phyloP scores from a whole-genome alignment of 805 yeast genomes.

The Saturnispora serradocipensis region DNA sequence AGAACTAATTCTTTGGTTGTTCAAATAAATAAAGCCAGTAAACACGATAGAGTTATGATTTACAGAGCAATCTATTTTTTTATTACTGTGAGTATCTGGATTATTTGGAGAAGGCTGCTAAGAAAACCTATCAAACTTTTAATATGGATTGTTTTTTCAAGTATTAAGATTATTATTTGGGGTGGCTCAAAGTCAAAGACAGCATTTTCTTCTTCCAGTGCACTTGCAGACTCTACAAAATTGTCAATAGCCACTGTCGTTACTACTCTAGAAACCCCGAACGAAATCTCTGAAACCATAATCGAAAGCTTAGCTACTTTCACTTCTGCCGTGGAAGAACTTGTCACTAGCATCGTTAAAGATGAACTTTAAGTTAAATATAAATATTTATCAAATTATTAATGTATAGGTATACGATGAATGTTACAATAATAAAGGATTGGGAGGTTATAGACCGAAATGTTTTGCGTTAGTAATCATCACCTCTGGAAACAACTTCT shows the following conservation, averaged over 20 bases:
- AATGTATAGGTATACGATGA: background rate
- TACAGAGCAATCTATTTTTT: constrained; percentile 40
- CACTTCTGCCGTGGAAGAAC: background rate
- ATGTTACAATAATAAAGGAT: background rate
- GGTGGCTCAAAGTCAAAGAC: background rate
- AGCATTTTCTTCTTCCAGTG: background rate
- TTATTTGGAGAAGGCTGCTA: constrained; percentile 40
- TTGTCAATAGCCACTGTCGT: background rate
- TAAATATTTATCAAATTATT: background rate
- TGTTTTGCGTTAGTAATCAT: constrained; percentile 53
- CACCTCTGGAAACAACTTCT: constrained; percentile 93
- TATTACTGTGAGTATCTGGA: constrained; percentile 37
- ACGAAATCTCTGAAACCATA: background rate
- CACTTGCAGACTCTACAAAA: background rate
- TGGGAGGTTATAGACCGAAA: background rate
- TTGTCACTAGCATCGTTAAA: constrained; percentile 1
- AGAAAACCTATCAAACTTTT: constrained; percentile 35
- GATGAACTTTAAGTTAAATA: constrained; percentile 9
- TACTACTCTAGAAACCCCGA: background rate
- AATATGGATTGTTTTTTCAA: constrained; percentile 35
- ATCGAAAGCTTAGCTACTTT: background rate
- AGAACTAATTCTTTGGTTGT: constrained; percentile 39
- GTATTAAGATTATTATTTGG: constrained; percentile 9
- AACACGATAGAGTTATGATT: constrained; percentile 38
- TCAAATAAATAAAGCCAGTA: constrained; percentile 44